Evolutionary conservation across 1,139 yeast genomes (phyloP), one percentile per base, ranked within the genome.

Genomic region (Candida sp.): DNA sequence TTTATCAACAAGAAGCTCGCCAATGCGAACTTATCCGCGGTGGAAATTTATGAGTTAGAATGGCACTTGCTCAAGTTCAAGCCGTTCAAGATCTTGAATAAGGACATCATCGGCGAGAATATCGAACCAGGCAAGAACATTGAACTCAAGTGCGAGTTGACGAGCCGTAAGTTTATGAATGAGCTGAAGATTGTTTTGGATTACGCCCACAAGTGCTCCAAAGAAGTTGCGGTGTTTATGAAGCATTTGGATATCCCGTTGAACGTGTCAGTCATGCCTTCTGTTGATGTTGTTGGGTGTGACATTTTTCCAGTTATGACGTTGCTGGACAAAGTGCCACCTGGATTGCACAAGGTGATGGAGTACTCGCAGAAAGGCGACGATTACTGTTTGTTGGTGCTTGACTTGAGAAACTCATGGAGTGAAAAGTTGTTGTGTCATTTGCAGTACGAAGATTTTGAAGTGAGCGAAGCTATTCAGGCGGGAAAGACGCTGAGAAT

Each of bases 401-500:
- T 90, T 32, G 97, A 90, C 61, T 66, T 90, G 51, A 78, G 89
- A 53, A 90, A 90, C 62, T 75, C 85, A 2, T 89, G 94, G 91
- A 73, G 71, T 22, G 83, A 81, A 44, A 75, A 77, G 32, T 63
- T 80, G 26, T 43, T 51, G 22, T 59, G 69, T 28, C 35, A 53
- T 0, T 59, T 72, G 26, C 46, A 57, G 7, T 61, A 63, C 40
- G 54, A 57, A n/a, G 51, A 62, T 7, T 66, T 71, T 55, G 54
- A 47, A 11, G 55, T 69, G 5, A 56, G 61, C 17, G 75, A 68
- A 43, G 45, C 47, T 2, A 70, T 85, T 31, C 77, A 73, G 38
- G 77, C 86, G 1, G 73, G 76, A 8, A 79, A 78, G 44, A 83
- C 92, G 0, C 70, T 77, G 22, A 75, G 98, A 54, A 70, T 89